phyloP scores from a whole-genome alignment of 768 basidiomycete genomes.

The Calocybe cyanea region DNA sequence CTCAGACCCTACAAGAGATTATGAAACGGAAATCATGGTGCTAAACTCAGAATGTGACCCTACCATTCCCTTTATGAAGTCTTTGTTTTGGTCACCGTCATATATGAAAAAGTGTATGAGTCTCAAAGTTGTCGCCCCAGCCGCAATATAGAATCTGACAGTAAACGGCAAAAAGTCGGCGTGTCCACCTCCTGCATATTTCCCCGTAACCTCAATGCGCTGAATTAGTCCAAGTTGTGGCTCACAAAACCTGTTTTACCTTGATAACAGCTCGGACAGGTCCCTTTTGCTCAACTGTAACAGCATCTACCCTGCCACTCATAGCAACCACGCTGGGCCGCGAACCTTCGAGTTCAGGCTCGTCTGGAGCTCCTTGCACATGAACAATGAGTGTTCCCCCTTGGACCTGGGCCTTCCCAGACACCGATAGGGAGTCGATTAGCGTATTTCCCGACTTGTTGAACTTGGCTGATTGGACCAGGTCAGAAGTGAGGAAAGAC shows the following conservation, averaged over 20 bases:
- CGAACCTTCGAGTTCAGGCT: slow-evolving; percentile 25
- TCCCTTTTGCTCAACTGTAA: slow-evolving; percentile 31
- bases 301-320: slow-evolving; percentile 24
- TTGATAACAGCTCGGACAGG: slow-evolving; percentile 36
- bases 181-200: slow-evolving; percentile 29
- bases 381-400: slow-evolving; percentile 27
- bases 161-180: slow-evolving; percentile 32
- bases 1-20: slow-evolving; percentile 25
- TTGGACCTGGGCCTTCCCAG: slow-evolving; percentile 24
- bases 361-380: slow-evolving; percentile 30
- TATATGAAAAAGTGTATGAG: slow-evolving; percentile 36
- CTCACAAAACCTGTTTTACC: slow-evolving; percentile 17
- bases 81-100: slow-evolving; percentile 33
- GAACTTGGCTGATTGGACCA: slow-evolving; percentile 22
- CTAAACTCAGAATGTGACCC: no score
- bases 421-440: slow-evolving; percentile 26
- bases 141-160: slow-evolving; percentile 31
- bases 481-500: not conserved
- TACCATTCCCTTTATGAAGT: slow-evolving; percentile 35
- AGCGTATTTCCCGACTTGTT: slow-evolving; percentile 27
- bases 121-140: slow-evolving; percentile 28
- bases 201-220: slow-evolving; percentile 26
- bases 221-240: not conserved
- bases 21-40: not conserved
- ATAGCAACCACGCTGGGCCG: slow-evolving; percentile 20